Evolutionary conservation across 306 rosid genomes (phyloP).

Genomic region (Cajanus cajan): DNA sequence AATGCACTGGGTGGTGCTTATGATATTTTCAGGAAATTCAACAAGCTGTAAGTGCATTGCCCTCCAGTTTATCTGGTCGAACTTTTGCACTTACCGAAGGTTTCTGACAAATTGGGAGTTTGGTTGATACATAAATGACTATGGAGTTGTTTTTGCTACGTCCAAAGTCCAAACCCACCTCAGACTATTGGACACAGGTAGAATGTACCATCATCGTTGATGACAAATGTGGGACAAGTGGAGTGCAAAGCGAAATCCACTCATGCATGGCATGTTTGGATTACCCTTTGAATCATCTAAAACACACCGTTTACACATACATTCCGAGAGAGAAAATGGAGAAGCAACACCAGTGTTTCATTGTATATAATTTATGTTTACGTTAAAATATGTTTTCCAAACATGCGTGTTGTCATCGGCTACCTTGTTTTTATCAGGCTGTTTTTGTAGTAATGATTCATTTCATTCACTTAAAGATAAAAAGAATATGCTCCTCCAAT

Average conservation of each 20-base stretch:
- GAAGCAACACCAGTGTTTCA: not conserved
- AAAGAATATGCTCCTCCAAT: not conserved
- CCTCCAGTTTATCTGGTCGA: constrained; percentile 68
- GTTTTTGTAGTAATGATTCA: not conserved
- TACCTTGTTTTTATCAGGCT: not conserved
- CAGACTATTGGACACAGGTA: not conserved
- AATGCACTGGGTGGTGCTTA: not conserved
- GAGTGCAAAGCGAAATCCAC: constrained; percentile 6
- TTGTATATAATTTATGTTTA: not conserved
- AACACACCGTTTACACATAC: not conserved
- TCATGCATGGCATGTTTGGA: not conserved
- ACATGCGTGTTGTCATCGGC: not conserved
- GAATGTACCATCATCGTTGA: not conserved
- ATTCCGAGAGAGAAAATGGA: not conserved
- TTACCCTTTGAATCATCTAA: not conserved
- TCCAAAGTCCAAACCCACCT: not conserved
- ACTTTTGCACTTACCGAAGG: constrained; percentile 82
- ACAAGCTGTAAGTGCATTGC: constrained; percentile 61
- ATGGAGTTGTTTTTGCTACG: not conserved
- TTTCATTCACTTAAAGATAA: constrained; percentile 2
- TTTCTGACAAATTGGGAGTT: constrained; percentile 42
- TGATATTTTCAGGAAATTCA: constrained; percentile 72
- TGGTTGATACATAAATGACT: not conserved
- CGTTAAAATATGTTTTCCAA: not conserved
- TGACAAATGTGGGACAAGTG: constrained; percentile 18